Evolutionary conservation across 2,329 filamentous ascomycete species (phyloP).

Genomic region (Scedosporium apiospermum): DNA sequence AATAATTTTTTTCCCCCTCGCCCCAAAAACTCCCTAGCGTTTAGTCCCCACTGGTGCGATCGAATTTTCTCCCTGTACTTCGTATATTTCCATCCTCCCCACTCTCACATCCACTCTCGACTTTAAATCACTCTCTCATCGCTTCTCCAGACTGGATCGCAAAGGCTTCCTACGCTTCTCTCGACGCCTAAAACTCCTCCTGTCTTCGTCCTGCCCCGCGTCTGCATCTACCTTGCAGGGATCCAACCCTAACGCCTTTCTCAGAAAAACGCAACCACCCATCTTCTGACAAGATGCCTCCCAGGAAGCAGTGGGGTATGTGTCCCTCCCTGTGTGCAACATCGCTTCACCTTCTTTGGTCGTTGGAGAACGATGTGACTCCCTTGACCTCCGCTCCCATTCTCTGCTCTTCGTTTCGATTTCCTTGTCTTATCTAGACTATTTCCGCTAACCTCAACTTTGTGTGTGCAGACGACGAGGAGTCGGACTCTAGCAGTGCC

Average conservation of each 20-base stretch:
- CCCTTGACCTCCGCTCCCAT: background rate
- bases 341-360: background rate
- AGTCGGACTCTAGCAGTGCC: constrained; percentile 26
- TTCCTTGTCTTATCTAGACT: background rate
- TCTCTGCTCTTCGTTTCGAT: background rate
- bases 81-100: background rate
- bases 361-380: constrained; percentile 1
- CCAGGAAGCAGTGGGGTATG: constrained; percentile 34
- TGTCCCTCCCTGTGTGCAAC: constrained; percentile 9
- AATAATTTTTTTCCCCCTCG: background rate
- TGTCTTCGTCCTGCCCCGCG: background rate
- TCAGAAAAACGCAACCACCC: background rate
- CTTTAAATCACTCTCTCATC: background rate
- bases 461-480: constrained; percentile 23
- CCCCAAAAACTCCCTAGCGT: background rate
- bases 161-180: background rate
- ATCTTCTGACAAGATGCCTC: constrained; percentile 29
- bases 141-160: background rate
- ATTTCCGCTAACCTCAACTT: background rate
- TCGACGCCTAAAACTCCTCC: background rate
- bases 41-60: background rate
- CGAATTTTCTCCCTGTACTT: background rate
- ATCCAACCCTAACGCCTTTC: background rate
- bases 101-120: background rate
- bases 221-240: background rate